Percentiles rank a stretch among this genome's conserved stretches.
phyloP scores from a whole-genome alignment of 805 yeast species.

The Candida dendrica region DNA sequence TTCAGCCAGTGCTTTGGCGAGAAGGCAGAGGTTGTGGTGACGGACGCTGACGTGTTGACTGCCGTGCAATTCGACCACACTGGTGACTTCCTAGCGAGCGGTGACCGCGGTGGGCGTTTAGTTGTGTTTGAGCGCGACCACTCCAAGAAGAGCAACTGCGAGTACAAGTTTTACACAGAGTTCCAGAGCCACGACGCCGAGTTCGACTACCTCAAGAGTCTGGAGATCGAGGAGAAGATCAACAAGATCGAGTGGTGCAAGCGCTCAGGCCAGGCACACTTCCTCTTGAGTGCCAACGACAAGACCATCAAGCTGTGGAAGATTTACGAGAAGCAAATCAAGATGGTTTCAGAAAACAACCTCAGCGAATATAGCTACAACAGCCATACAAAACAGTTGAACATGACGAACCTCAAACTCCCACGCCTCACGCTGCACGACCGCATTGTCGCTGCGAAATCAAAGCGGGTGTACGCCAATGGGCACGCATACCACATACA shows the following conservation, averaged over 20 bases:
- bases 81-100: slow-evolving; percentile 95
- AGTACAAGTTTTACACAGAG: slow-evolving; percentile 92
- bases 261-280: slow-evolving; percentile 84
- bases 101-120: slow-evolving; percentile 97
- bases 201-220: slow-evolving; percentile 89
- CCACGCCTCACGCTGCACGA: slow-evolving; percentile 93
- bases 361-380: slow-evolving; percentile 36
- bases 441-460: slow-evolving; percentile 90
- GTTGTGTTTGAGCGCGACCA: slow-evolving; percentile 89
- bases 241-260: slow-evolving; percentile 96
- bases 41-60: slow-evolving; percentile 95
- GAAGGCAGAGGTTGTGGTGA: slow-evolving; percentile 93
- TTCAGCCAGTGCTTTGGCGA: slow-evolving; percentile 98
- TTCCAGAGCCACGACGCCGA: slow-evolving; percentile 98
- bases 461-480: slow-evolving; percentile 83
- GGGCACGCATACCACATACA: slow-evolving; percentile 98
- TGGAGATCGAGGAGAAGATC: slow-evolving; percentile 97
- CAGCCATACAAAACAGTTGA: slow-evolving; percentile 23
- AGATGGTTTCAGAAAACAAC: slow-evolving; percentile 89
- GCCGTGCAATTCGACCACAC: slow-evolving; percentile 94
- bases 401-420: slow-evolving; percentile 48
- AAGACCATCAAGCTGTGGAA: slow-evolving; percentile 99
- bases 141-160: slow-evolving; percentile 67
- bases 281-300: slow-evolving; percentile 86
- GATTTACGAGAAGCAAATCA: slow-evolving; percentile 83